phyloP scores from a whole-genome alignment of 108 stramenopile genomes.

The Conticribra weissflogii region DNA sequence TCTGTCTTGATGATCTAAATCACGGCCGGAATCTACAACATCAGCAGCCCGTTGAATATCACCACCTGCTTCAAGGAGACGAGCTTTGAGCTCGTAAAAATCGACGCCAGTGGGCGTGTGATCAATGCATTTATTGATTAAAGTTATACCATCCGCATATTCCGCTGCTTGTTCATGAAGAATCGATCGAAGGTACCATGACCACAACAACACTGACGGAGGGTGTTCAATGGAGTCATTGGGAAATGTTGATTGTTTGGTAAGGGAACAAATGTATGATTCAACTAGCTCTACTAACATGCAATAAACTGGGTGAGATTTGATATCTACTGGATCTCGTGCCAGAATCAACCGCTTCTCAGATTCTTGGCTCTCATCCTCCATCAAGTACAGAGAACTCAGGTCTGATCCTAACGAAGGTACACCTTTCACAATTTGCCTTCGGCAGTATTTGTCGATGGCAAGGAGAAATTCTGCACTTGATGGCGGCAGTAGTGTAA shows the following conservation, averaged over 20 bases:
- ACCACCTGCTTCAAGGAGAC: slow-evolving; percentile 88
- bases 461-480: slow-evolving; percentile 63
- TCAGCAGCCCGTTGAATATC: slow-evolving; percentile 87
- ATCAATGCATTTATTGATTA: slow-evolving; percentile 87
- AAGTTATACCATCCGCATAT: slow-evolving; percentile 68
- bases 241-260: slow-evolving; percentile 49
- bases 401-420: slow-evolving; percentile 90
- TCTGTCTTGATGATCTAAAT: slow-evolving; percentile 95
- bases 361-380: slow-evolving; percentile 14
- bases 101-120: slow-evolving; percentile 95
- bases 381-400: slow-evolving; percentile 63
- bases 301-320: slow-evolving; percentile 56
- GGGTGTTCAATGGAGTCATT: slow-evolving; percentile 58
- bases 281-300: slow-evolving; percentile 69
- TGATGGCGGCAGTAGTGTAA: slow-evolving; percentile 57
- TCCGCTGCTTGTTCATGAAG: slow-evolving; percentile 84
- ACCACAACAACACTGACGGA: slow-evolving; percentile 83
- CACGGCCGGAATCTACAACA: slow-evolving; percentile 83
- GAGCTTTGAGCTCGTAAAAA: slow-evolving; percentile 85
- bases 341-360: slow-evolving; percentile 44
- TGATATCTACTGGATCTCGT: slow-evolving; percentile 77
- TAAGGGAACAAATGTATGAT: slow-evolving; percentile 64
- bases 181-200: slow-evolving; percentile 83
- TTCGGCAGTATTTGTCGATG: slow-evolving; percentile 73
- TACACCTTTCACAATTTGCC: slow-evolving; percentile 80